phyloP scores from a whole-genome alignment of 1,284 basidiomycete genomes.

The Caloboletus firmus region DNA sequence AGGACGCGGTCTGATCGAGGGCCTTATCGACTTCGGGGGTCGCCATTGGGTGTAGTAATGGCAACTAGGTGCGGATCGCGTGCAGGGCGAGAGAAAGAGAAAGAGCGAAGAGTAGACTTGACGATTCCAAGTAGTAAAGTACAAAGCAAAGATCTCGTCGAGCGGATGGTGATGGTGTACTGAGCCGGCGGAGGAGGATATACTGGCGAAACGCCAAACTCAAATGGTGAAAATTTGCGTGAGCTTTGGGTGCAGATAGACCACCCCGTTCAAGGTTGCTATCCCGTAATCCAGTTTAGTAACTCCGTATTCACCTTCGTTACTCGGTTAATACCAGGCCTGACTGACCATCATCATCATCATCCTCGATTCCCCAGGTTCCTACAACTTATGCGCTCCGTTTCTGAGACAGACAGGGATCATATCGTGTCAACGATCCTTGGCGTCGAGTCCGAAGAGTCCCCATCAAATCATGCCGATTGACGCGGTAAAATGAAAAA shows the following conservation, averaged over 20 bases:
- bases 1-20: conserved; percentile 22
- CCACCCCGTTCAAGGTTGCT: conserved; percentile 8
- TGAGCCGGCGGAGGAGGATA: conserved; percentile 10
- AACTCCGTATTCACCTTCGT: conserved; percentile 19
- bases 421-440: conserved; percentile 3
- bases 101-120: background rate
- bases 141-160: conserved; percentile 18
- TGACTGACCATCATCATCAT: background rate
- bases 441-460: background rate
- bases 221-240: conserved; percentile 30
- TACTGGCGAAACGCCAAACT: conserved; percentile 13
- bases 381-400: background rate
- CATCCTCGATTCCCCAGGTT: background rate
- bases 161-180: conserved; percentile 7
- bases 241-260: conserved; percentile 25
- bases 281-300: conserved; percentile 30
- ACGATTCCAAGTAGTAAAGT: conserved; percentile 21
- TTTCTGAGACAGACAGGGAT: conserved; percentile 4
- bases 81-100: background rate
- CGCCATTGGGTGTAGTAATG: conserved; percentile 22
- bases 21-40: conserved; percentile 27
- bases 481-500: conserved; percentile 31
- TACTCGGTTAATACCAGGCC: conserved; percentile 4
- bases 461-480: conserved; percentile 14
- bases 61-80: conserved; percentile 14